A percentile compares a stretch with the other conserved stretches of the same genome.
phyloP scores from a whole-genome alignment of 129 eudicot species.

The Lactuca sativa region DNA sequence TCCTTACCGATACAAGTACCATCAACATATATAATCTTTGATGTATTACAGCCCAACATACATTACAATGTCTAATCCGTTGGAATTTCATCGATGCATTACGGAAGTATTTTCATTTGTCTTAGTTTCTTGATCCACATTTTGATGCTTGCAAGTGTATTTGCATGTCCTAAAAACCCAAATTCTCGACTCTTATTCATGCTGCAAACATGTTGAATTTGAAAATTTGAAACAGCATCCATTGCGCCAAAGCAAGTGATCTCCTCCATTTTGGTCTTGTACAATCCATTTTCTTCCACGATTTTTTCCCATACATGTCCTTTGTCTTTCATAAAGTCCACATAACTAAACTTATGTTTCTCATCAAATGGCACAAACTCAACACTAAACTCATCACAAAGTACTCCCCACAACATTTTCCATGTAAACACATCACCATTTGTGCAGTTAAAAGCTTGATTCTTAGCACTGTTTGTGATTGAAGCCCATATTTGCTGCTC shows the following conservation, averaged over 20 bases:
- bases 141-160: conserved; percentile 17
- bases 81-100: too few species aligned
- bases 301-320: conserved; percentile 26
- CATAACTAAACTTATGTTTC: conserved; percentile 8
- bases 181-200: conserved; percentile 36
- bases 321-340: conserved; percentile 21
- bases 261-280: conserved; percentile 26
- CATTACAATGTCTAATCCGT: too few species aligned
- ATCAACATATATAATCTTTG: too few species aligned
- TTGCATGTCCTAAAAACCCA: conserved; percentile 24
- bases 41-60: too few species aligned
- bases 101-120: neutral
- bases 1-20: too few species aligned
- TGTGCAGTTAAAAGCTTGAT: conserved; percentile 40
- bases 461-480: conserved; percentile 25
- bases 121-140: neutral
- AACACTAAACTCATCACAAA: conserved; percentile 22
- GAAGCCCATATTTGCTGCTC: conserved; percentile 41
- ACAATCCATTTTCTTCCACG: conserved; percentile 27
- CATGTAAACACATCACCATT: conserved; percentile 40
- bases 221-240: neutral
- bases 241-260: conserved; percentile 6
- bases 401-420: conserved; percentile 31
- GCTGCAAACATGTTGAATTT: conserved; percentile 34
- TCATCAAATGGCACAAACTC: conserved; percentile 24